A percentile compares a stretch with the other conserved stretches of the same genome.
These are phyloP conservation scores for Tetraselmis chui DNA, from an alignment of 139 green algal genomes.

Conservation along the genomic window DNA sequence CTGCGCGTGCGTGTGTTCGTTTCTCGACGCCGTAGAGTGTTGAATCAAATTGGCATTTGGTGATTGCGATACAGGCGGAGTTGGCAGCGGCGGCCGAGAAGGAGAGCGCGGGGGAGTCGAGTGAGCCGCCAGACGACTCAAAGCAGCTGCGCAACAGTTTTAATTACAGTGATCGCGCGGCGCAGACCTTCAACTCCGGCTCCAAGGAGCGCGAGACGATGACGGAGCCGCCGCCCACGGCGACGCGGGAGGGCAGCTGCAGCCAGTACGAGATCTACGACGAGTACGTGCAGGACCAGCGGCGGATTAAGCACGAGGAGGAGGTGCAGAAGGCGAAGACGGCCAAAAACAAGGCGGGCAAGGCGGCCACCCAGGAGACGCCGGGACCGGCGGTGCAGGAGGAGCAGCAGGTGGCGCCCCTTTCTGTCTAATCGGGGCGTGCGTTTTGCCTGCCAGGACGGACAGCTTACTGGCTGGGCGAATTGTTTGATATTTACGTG, in stretches of 20 bases:
- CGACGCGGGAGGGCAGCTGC: constrained; percentile 26
- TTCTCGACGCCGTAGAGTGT: not conserved
- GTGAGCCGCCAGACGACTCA: constrained; percentile 47
- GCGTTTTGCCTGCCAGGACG: too few species aligned
- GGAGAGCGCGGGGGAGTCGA: constrained; percentile 9
- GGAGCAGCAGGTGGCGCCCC: constrained; percentile 6
- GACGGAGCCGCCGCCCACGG: constrained; percentile 71
- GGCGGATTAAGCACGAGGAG: constrained; percentile 54
- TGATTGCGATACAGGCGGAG: not conserved
- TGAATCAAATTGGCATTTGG: too few species aligned
- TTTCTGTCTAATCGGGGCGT: too few species aligned
- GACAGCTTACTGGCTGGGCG: too few species aligned
- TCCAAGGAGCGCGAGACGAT: constrained; percentile 54
- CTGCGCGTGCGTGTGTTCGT: too few species aligned
- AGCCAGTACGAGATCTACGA: constrained; percentile 87
- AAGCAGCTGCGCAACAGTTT: constrained; percentile 84
- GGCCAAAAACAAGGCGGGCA: constrained; percentile 12
- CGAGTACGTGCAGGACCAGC: constrained; percentile 80
- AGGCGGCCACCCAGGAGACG: not conserved
- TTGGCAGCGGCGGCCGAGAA: not conserved
- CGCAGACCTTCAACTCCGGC: constrained; percentile 57
- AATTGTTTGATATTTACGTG: too few species aligned
- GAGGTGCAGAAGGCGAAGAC: constrained; percentile 53
- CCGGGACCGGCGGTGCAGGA: not conserved
- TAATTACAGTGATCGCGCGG: constrained; percentile 81